Base-by-base conservation (phyloP, 371 early-diverging fungal genomes). In the Coemansia sp. region DNA sequence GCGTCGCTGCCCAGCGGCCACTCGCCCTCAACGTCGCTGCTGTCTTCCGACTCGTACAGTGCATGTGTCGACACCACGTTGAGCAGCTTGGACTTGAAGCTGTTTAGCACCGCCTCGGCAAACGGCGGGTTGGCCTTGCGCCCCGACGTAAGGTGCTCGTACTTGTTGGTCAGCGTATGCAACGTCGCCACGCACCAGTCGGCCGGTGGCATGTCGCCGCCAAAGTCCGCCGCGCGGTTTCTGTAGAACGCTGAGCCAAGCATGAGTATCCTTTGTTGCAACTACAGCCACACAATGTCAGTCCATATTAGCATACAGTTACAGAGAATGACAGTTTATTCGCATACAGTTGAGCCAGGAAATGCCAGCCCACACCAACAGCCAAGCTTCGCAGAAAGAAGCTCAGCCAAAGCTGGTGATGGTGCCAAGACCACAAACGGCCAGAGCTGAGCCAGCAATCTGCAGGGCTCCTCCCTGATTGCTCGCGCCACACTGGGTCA, bases 71-170 rank as follows among this genome's bases (percentile, higher is more conserved):
- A 67, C 16, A 78, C 69, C 4, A 65, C 24, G 59, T 70, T 68
- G 59, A 77, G 65, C 22, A 79, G 79, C 64, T 79, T 79, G 59
- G 69, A 66, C 72, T 77, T 79, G 69, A 79, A 79, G 78, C 75
- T 78, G 80, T 79, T 79, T 21, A 79, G 66, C 10, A 79, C 72
- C n/a, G 79, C 79, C 56, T 79, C 79, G 45, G 79, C 79, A 62
- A 72, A 71, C 18, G 71, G 67, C 31, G 80, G 79, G 62, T 79
- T 77, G 53, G 79, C 72, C 61, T 72, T 78, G 67, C 78, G 72
- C 52, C 56, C 68, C 48, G 78, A 72, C 27, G 79, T 54, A 45
- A 79, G 80, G 21, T 71, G 77, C 70, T 79, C 79, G 52, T 79
- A 79, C 79, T 79, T 79, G 63, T 68, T 64, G 18, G 69, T 65